Conservation (phyloP, 1,139 yeast genomes). For the Trichomonascaceae sp. region DNA sequence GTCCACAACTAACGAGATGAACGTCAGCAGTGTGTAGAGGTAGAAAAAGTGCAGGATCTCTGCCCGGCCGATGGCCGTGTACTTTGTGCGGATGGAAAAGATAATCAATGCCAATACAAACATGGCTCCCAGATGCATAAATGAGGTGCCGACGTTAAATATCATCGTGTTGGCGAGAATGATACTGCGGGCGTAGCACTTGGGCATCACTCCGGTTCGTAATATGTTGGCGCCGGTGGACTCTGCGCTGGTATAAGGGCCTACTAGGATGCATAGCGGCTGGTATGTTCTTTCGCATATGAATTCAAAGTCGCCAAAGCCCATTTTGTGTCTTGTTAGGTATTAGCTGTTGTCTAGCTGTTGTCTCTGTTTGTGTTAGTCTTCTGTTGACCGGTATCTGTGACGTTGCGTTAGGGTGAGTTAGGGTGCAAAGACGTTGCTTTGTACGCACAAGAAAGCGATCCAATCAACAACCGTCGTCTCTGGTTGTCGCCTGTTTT, state of each 20-base stretch:
- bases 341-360: too few relatives aligned
- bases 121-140: conserved; percentile 67
- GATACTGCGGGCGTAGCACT: conserved; percentile 76
- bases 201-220: conserved; percentile 50
- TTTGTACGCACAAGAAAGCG: too few relatives aligned
- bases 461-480: too few relatives aligned
- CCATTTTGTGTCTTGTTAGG: conserved; percentile 21
- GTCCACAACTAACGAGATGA: conserved; percentile 65
- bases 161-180: conserved; percentile 84
- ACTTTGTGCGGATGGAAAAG: conserved; percentile 69
- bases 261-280: conserved; percentile 66
- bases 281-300: conserved; percentile 60
- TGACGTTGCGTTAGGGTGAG: too few relatives aligned
- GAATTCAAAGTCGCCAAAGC: conserved; percentile 55
- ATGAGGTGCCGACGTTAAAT: conserved; percentile 82
- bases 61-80: conserved; percentile 84
- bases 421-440: too few relatives aligned
- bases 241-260: conserved; percentile 22
- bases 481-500: too few relatives aligned
- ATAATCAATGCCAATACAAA: conserved; percentile 53
- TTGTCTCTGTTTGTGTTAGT: too few relatives aligned
- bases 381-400: too few relatives aligned
- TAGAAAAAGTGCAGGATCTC: conserved; percentile 74
- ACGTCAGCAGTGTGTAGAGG: conserved; percentile 41
- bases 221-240: conserved; percentile 22